Percentiles rank a stretch among this genome's conserved stretches.
These are phyloP conservation scores for Debaryomyces subglobosus DNA, from an alignment of 1,139 yeast species.

Conservation along the genomic window DNA sequence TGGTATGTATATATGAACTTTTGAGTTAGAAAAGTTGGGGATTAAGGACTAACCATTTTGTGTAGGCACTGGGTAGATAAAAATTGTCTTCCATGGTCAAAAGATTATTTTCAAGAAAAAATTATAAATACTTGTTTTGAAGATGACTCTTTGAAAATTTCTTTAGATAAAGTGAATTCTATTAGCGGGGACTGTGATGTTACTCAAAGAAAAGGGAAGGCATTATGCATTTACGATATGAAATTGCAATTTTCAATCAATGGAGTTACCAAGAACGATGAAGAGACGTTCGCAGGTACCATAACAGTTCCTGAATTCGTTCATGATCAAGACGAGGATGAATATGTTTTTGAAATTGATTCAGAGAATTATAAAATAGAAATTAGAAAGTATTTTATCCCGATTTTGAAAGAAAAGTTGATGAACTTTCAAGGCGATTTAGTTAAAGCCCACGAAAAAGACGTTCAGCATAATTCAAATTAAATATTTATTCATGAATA, in stretches of 20 bases:
- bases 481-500: conserved; percentile 1
- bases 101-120: conserved; percentile 53
- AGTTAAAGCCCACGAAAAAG: conserved; percentile 60
- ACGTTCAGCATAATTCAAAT: conserved; percentile 52
- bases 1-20: conserved; percentile 49
- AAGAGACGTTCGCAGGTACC: conserved; percentile 37
- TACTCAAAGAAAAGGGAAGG: conserved; percentile 80
- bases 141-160: conserved; percentile 36
- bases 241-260: conserved; percentile 50
- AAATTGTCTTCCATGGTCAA: conserved; percentile 78
- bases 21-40: background rate
- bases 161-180: conserved; percentile 43
- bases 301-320: conserved; percentile 65
- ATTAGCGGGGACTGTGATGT: conserved; percentile 78
- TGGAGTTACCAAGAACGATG: conserved; percentile 28
- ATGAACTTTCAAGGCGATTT: conserved; percentile 63
- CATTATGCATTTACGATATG: conserved; percentile 73
- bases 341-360: conserved; percentile 56
- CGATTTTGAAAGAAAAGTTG: conserved; percentile 51
- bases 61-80: conserved; percentile 84
- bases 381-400: conserved; percentile 52
- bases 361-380: conserved; percentile 40
- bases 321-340: conserved; percentile 71
- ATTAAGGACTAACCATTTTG: conserved; percentile 5
- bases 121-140: conserved; percentile 41